A percentile compares a stretch with the other conserved stretches of the same genome.
phyloP scores from a whole-genome alignment of 306 rosid species.

The Vachellia collinsii region DNA sequence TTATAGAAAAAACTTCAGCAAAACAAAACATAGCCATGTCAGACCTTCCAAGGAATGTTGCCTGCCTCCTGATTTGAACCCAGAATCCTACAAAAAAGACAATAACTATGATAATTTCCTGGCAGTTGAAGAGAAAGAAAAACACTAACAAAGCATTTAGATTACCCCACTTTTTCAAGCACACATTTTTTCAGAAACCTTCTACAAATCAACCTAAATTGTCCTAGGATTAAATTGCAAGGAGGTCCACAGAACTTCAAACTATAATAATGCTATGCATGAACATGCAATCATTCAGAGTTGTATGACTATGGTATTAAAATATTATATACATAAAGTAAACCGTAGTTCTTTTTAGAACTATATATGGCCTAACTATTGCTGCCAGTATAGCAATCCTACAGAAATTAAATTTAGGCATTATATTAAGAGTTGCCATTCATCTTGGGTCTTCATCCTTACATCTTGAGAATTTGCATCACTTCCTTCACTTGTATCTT shows the following conservation, averaged over 20 bases:
- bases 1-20: conserved; percentile 37
- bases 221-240: conserved; percentile 11
- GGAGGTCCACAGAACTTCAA: conserved; percentile 3
- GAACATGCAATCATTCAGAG: neutral
- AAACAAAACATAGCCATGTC: conserved; percentile 34
- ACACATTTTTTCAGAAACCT: neutral
- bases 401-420: neutral
- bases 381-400: neutral
- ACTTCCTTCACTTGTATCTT: conserved; percentile 93
- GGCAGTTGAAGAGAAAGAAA: neutral
- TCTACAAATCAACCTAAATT: neutral
- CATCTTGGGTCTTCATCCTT: conserved; percentile 16
- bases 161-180: conserved; percentile 5
- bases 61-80: conserved; percentile 57
- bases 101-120: conserved; percentile 1
- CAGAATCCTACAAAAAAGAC: conserved; percentile 56
- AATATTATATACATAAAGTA: neutral
- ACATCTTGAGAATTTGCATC: conserved; percentile 93
- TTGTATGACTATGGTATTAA: neutral
- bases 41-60: conserved; percentile 89
- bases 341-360: neutral
- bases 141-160: neutral
- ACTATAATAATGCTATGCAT: neutral
- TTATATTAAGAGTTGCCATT: neutral
- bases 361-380: neutral